Evolutionary conservation across 495 filamentous ascomycete genomes (phyloP), one percentile per base, ranked within the genome.

Genomic region (Aspergillus homomorphus): DNA sequence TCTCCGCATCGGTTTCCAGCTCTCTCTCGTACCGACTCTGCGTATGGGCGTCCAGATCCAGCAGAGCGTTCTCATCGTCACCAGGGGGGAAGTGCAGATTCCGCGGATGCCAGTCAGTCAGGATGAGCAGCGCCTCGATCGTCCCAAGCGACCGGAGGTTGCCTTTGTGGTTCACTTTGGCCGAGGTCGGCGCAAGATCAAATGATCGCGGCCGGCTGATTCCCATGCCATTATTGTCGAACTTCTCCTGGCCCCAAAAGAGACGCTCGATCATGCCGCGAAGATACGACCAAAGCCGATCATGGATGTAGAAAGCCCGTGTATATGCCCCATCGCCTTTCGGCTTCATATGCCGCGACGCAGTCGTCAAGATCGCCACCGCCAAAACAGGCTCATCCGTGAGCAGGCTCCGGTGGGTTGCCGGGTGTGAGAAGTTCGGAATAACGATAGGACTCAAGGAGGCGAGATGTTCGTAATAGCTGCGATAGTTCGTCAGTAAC

Each of bases 51-150:
- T 83, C 80, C n/a, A 73, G 66, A 42, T 76, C 72, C 38, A 87
- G 62, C 48, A 87, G 72, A 19, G 86, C 81, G 28, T 87, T 84
- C 56, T 85, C 85, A 59, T 88, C 85, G 57, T 96, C 91, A 51
- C 87, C 87, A 2, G 95, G 92, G 23, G 94, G 95, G 69, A 98
- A 98, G 69, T 98, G 95, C 45, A 98, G 82, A 28, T 92, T 91
- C 5, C 92, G 82, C 15, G 95, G 95, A 72, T 98, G 94, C 91
- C 94, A 98, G 63, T 98, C 94, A 10, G 92, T 97, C 48, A 98
- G 77, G 26, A 98, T 87, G 77, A 98, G 82, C 22, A 98, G 73
- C 19, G 90, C 92, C 75, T 98, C 95, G 46, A 98, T 88, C 0
- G 94, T 96, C 4, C 94, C 94, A 6, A 98, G 75, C 1, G 92